A percentile compares a stretch with the other conserved stretches of the same genome.
phyloP scores from a whole-genome alignment of 495 filamentous ascomycete genomes.

The Aspergillus asperescens region DNA sequence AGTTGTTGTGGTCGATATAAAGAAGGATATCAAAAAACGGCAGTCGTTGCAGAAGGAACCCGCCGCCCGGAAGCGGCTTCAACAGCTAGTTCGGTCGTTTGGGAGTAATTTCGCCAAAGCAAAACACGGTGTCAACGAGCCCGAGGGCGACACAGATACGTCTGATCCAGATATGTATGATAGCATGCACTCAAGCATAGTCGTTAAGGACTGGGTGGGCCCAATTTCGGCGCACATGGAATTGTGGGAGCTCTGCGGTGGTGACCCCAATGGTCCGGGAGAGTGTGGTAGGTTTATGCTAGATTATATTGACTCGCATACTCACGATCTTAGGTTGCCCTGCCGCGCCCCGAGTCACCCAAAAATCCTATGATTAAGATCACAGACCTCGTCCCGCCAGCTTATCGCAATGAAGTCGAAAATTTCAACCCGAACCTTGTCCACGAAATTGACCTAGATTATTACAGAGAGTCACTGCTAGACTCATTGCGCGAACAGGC shows the following conservation, averaged over 20 bases:
- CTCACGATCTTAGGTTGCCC: background rate
- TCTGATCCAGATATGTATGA: background rate
- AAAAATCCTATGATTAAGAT: background rate
- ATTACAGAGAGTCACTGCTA: background rate
- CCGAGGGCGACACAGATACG: background rate
- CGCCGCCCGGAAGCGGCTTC: background rate
- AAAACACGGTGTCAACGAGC: background rate
- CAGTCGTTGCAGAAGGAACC: background rate
- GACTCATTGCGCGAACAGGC: background rate
- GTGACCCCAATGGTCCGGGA: background rate
- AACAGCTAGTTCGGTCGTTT: too few species aligned
- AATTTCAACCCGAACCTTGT: background rate
- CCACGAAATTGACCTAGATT: background rate
- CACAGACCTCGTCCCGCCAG: background rate
- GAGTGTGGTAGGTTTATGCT: background rate
- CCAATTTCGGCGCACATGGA: background rate
- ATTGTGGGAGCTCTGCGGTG: background rate
- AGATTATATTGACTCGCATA: background rate
- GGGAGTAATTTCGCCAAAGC: too few species aligned
- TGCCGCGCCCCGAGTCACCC: background rate
- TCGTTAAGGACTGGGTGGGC: background rate
- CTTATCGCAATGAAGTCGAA: background rate
- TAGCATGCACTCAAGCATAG: background rate
- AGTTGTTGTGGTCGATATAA: constrained; percentile 3
- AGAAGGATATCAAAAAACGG: background rate